phyloP scores from a whole-genome alignment of 805 yeast species.

The Starmera amethionina region DNA sequence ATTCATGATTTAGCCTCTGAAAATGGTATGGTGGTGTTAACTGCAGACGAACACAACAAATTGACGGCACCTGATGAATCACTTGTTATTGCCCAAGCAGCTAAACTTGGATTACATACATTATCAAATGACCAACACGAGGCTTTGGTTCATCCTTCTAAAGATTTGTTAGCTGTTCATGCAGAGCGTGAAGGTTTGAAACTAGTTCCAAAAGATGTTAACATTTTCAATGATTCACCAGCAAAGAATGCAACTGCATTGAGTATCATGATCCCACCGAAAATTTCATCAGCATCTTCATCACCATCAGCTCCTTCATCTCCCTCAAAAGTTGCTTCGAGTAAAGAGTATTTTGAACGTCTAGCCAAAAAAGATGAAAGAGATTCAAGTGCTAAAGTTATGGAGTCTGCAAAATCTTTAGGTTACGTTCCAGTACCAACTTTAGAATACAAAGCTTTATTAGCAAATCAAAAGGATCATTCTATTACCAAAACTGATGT shows the following conservation, averaged over 20 bases:
- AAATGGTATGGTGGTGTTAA: constrained; percentile 1
- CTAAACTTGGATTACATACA: constrained; percentile 4
- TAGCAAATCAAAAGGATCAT: constrained; percentile 21
- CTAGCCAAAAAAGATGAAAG: constrained; percentile 19
- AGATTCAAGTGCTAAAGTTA: constrained; percentile 17
- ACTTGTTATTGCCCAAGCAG: constrained; percentile 3
- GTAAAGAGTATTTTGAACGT: constrained; percentile 25
- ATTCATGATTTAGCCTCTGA: constrained; percentile 9
- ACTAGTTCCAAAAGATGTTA: constrained; percentile 5
- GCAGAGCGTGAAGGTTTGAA: constrained; percentile 14
- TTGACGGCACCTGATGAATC: constrained; percentile 3
- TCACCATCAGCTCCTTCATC: constrained; percentile 5
- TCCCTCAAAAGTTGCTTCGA: constrained; percentile 22
- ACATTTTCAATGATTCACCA: not conserved
- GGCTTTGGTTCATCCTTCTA: constrained; percentile 12
- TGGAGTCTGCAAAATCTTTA: constrained; percentile 23
- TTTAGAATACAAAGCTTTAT: constrained; percentile 23
- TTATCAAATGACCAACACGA: constrained; percentile 5
- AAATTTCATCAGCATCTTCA: not conserved
- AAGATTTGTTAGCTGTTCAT: constrained; percentile 10
- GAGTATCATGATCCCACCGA: not conserved
- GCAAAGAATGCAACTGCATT: constrained; percentile 2
- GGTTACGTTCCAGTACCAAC: constrained; percentile 24
- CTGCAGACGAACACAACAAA: not conserved
- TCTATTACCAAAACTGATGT: constrained; percentile 23